Evolutionary conservation across 768 basidiomycete species (phyloP), one percentile per base, ranked within the genome.

Genomic region (Aureoboletus auriporus): DNA sequence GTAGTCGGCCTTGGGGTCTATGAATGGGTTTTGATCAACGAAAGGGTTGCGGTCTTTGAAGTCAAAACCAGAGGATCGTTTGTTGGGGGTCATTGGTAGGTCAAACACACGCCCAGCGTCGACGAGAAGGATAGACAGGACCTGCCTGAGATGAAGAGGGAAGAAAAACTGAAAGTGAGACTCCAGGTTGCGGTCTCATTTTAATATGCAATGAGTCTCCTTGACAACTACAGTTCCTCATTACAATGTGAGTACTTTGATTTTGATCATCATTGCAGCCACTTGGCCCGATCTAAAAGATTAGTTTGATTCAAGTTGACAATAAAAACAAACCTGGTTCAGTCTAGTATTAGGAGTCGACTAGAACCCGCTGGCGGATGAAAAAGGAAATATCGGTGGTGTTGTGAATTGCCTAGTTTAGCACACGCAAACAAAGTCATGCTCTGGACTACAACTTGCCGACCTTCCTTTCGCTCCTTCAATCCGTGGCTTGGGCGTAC

Each of bases 1-100:
- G 14, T 61, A 62, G 46, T 65, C 61, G 8, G 46, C 64, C 60
- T 35, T 54, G 49, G 20, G 60, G 44, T 79, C 69, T 39, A 60
- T 23, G 49, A 63, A 56, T 8, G 81, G 83, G 59, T 83, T 76
- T 56, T 79, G 74, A 44, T 80, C 77, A 20, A 78, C 60, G 45
- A 74, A 64, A 39, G 66, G 69, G 44, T 63, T 69, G 50, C 67
- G 73, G 64, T 87, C 86, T 29, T 79, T 78, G 62, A 86, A 86
- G 68, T 89, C 86, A 61, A 84, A 77, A 52, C 75, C 79, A 31
- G 84, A 85, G 13, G 73, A 77, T 33, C 77, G 79, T 53, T 75
- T 78, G 37, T 55, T 26, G 46, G 62, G 4, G 11, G 13, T 52
- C 63, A 73, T 75, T 58, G 23, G 51, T 26, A 27, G 31, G 30